Base-by-base conservation (phyloP, 441 rosid species). In the Geranium incanum region DNA sequence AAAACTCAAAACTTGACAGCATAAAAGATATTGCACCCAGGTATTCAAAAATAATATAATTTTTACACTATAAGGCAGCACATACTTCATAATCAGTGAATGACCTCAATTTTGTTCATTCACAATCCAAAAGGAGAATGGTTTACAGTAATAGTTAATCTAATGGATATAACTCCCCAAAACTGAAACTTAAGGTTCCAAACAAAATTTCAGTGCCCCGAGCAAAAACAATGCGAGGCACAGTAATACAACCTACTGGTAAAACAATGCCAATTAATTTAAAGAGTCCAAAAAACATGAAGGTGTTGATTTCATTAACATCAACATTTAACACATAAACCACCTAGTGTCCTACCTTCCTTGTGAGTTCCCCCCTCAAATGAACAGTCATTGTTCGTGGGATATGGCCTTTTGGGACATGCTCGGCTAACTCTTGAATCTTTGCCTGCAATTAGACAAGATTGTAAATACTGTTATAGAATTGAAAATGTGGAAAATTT, bases 351-450 rank as follows among this genome's bases (percentile, higher is more conserved):
- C 81, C 65, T 70, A 93, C 99, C 99, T 91, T 91, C 84, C 99
- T 91, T 1, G 99, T 95, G 71, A 91, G 86, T 75, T 95, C 99
- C 71, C 99, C 98, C 85, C 98, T 86, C 66, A 95, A 86, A 86
- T 95, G 99, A 84, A 95, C 84, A 8, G 93, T 86, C 98, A 95
- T 95, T 41, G 98, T 81, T 75, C 98, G 82, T 0, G 98, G 99
- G 79, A 95, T 95, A 78, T 95, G 99, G 72, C 99, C 97, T 79
- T 93, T 93, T 59, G 99, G 99, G 60, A 95, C 98, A 73, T 95
- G 97, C 76, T 95, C 99, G 28, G 99, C 90, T 83, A 95, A 81
- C 84, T 95, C 99, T 82, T 93, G 99, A 83, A 95, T 87, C 83
- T 95, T 95, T 66, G 99, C 99, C 99, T 95, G 87, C 73, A 81